phyloP scores from a whole-genome alignment of 805 yeast species.

The Sugiyamaella marilandica region DNA sequence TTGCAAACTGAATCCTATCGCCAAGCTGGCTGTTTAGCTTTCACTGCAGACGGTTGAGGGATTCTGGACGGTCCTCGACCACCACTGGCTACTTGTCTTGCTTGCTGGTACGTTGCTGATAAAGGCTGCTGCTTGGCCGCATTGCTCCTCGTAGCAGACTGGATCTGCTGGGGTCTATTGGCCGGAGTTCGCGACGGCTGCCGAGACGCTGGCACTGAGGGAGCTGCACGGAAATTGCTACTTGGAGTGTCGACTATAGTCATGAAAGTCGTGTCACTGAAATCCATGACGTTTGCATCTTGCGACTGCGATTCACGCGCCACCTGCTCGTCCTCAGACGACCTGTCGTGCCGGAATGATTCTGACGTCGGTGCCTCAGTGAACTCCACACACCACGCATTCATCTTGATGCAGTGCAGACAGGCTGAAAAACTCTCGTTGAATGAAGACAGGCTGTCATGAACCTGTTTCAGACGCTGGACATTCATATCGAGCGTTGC shows the following conservation, averaged over 20 bases:
- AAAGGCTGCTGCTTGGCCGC: too few relatives aligned
- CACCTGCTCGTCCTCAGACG: constrained; percentile 3
- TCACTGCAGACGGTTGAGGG: constrained; percentile 3
- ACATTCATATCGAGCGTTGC: constrained; percentile 55
- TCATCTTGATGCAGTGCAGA: constrained; percentile 72
- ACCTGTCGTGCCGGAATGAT: constrained; percentile 14
- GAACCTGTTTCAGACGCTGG: constrained; percentile 52
- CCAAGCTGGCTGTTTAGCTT: constrained; percentile 2
- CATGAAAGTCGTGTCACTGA: constrained; percentile 29
- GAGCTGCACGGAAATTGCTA: too few relatives aligned
- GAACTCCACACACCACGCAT: constrained; percentile 85
- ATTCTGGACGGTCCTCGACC: constrained; percentile 1
- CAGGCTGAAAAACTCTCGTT: constrained; percentile 77
- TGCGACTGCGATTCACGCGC: constrained; percentile 2
- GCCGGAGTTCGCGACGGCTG: too few relatives aligned
- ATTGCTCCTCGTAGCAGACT: too few relatives aligned
- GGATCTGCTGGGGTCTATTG: neutral
- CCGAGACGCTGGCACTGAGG: too few relatives aligned
- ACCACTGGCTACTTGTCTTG: too few relatives aligned
- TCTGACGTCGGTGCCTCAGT: constrained; percentile 27
- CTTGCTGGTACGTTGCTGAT: too few relatives aligned
- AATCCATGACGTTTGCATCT: constrained; percentile 15
- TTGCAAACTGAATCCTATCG: constrained; percentile 9
- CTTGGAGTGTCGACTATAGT: constrained; percentile 17
- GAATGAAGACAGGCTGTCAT: constrained; percentile 55